Conservation (phyloP, 2,329 filamentous ascomycete species). For the Chaetoscypha palmicola region DNA sequence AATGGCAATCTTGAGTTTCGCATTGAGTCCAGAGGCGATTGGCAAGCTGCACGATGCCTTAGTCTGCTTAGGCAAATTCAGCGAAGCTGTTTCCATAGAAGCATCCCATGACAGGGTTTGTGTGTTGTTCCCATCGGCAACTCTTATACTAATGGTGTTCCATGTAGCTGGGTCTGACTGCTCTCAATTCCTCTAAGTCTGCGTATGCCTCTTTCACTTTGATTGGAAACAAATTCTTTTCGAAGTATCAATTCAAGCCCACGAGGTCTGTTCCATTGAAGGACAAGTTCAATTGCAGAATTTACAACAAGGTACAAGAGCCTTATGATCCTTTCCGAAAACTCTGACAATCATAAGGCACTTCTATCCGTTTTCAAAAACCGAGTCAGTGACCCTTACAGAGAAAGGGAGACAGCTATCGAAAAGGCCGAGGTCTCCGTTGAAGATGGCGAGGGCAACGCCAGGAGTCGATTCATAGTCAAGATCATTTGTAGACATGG, state of each 20-base stretch:
- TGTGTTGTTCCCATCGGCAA: background rate
- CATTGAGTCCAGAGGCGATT: slow-evolving; percentile 66
- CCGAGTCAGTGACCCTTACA: slow-evolving; percentile 52
- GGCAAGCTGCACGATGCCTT: slow-evolving; percentile 65
- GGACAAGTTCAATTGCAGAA: slow-evolving; percentile 63
- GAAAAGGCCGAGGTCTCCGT: slow-evolving; percentile 69
- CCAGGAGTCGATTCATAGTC: slow-evolving; percentile 65
- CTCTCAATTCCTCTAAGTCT: slow-evolving; percentile 73
- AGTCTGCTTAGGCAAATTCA: slow-evolving; percentile 70
- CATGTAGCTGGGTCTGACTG: slow-evolving; percentile 60
- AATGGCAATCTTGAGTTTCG: slow-evolving; percentile 64
- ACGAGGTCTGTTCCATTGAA: slow-evolving; percentile 14
- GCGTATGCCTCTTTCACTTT: slow-evolving; percentile 70
- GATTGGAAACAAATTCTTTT: slow-evolving; percentile 62
- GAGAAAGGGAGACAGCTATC: slow-evolving; percentile 62
- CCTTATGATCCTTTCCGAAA: no score
- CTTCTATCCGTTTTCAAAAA: slow-evolving; percentile 69
- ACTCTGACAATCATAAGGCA: no score
- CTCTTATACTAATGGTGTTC: slow-evolving; percentile 4
- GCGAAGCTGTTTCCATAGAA: slow-evolving; percentile 70
- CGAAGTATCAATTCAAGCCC: slow-evolving; percentile 60
- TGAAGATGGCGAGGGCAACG: slow-evolving; percentile 60
- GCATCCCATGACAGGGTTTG: slow-evolving; percentile 24
- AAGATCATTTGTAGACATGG: slow-evolving; percentile 70
- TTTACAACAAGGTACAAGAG: slow-evolving; percentile 57